Conservation (phyloP, 805 yeast species). For the Saturnispora serradocipensis region DNA sequence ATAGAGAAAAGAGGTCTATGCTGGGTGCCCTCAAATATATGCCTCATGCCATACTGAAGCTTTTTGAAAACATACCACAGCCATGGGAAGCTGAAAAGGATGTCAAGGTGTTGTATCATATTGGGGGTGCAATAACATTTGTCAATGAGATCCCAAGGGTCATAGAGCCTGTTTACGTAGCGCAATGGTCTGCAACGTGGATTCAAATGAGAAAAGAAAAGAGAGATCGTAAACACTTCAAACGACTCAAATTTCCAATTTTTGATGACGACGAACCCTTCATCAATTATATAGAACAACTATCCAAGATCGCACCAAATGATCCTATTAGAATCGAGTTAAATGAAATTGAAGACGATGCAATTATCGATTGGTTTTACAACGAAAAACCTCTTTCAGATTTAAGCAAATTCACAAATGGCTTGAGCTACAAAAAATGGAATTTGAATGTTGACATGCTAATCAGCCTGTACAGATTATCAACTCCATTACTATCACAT, state of each 20-base stretch:
- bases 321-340: conserved; percentile 63
- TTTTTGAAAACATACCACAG: conserved; percentile 93
- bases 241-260: conserved; percentile 89
- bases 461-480: conserved; percentile 55
- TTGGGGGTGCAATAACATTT: conserved; percentile 89
- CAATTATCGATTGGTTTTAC: conserved; percentile 68
- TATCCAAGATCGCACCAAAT: conserved; percentile 61
- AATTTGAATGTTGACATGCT: conserved; percentile 48
- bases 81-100: conserved; percentile 92
- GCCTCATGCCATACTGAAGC: conserved; percentile 90
- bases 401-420: conserved; percentile 47
- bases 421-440: conserved; percentile 74
- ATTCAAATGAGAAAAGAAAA: conserved; percentile 88
- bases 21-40: conserved; percentile 86
- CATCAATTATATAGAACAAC: conserved; percentile 67
- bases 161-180: conserved; percentile 79
- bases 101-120: conserved; percentile 82
- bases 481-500: conserved; percentile 56
- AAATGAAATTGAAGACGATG: conserved; percentile 52
- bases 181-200: conserved; percentile 97
- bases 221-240: conserved; percentile 80
- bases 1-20: conserved; percentile 78
- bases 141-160: conserved; percentile 90
- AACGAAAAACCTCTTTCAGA: conserved; percentile 68
- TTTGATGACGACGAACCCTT: conserved; percentile 98